Evolutionary conservation across 495 filamentous ascomycete genomes (phyloP), one percentile per base, ranked within the genome.

Genomic region (Daldinia concentrica): DNA sequence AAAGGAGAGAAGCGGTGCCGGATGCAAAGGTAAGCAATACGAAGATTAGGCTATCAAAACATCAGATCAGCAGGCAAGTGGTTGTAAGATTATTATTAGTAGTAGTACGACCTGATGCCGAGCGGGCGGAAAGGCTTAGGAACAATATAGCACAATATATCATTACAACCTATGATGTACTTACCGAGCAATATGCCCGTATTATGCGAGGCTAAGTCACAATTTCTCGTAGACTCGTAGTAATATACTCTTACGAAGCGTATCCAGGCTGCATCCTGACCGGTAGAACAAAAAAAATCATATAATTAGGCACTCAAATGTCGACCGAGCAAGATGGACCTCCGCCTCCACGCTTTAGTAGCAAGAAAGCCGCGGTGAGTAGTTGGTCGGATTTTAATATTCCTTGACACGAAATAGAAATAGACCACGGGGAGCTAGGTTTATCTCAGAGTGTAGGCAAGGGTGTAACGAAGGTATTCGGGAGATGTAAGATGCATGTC

Each of bases 331-430:
- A 77, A 79, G 71, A 84, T 84, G 83, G 83, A 85, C 83, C 82
- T 79, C 74, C 64, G 76, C 78, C 74, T 79, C 80, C 82, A 84
- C 61, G 29, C 59, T 36, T 59, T 43, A 29, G 14, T 48, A 78
- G 76, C 73, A 79, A 75, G 79, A 74, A 80, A 76, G 78, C 72
- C 75, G 76, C 81, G 82, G 83, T 84, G 83, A 85, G 83, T 85
- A 85, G 73, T 76, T 56, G 82, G 81, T 76, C 81, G 61, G 15
- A 24, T 17, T 70, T 84, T 62, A 72, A 80, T 85, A 73, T 85
- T 76, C 82, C 82, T 84, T 79, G 75, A 73, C 69, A 79, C 74
- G 76, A 81, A 78, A 83, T 79, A 77, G 80, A 81, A 79, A 81
- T 78, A 72, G 76, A 79, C 81, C 81, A 83, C 72, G 73, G 83